Base-by-base conservation (phyloP, 176 grass and related monocot genomes). In the Oryza coarctata region DNA sequence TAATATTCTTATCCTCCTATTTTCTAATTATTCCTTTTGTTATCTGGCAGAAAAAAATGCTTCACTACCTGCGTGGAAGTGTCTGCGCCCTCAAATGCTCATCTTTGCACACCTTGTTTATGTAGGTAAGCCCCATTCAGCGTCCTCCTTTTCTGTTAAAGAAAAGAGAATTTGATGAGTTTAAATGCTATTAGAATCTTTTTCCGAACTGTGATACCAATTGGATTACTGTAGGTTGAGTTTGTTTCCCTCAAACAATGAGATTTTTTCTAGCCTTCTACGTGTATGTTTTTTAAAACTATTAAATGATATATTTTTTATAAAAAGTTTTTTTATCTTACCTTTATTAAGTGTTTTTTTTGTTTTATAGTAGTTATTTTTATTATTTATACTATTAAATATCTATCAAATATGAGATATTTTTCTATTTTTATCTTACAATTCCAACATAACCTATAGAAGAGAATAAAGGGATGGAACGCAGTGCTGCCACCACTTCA, bases 381-480 rank as follows among this genome's bases (percentile, higher is more conserved):
- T n/a, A n/a, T n/a, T n/a, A n/a, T n/a, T n/a, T n/a, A n/a, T n/a
- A n/a, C n/a, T n/a, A n/a, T n/a, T n/a, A n/a, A n/a, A n/a, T n/a
- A n/a, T n/a, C n/a, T n/a, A n/a, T n/a, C n/a, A n/a, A n/a, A n/a
- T n/a, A n/a, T n/a, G n/a, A n/a, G n/a, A n/a, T n/a, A n/a, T n/a
- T n/a, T n/a, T n/a, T n/a, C n/a, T n/a, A n/a, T n/a, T n/a, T n/a
- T n/a, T n/a, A n/a, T n/a, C n/a, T n/a, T n/a, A n/a, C n/a, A n/a
- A n/a, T n/a, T n/a, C n/a, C n/a, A n/a, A n/a, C n/a, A n/a, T n/a
- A n/a, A n/a, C n/a, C 70, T 74, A 79, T 77, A 20, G 83, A 65
- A 76, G 65, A 89, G 86, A 83, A 89, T 87, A 89, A 86, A 87
- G 81, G 57, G 84, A 65, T 12, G 64, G 68, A 86, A 79, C 68